Evolutionary conservation across 2,329 filamentous ascomycete species (phyloP).

Genomic region (Thelonectria rubi): DNA sequence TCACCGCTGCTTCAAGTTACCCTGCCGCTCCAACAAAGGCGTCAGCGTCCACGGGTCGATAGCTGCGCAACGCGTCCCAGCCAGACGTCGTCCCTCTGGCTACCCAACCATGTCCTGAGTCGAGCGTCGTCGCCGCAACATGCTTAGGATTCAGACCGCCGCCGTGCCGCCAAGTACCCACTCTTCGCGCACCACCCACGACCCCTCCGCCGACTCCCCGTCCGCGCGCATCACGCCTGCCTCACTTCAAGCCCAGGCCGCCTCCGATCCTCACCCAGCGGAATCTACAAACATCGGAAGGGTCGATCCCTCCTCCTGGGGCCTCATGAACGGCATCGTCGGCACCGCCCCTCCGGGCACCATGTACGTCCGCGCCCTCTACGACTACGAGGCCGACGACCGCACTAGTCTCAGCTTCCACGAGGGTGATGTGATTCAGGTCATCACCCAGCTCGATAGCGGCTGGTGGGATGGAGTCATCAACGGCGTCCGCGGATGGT

Average conservation of each 20-base stretch:
- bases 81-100: no score
- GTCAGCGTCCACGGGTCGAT: no score
- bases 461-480: conserved; percentile 99
- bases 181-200: conserved; percentile 44
- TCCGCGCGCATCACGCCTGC: conserved; percentile 42
- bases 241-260: conserved; percentile 30
- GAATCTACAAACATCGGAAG: conserved; percentile 28
- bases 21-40: conserved; percentile 3
- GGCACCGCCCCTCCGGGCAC: conserved; percentile 69
- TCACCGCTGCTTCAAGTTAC: conserved; percentile 28
- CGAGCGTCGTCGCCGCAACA: conserved; percentile 45
- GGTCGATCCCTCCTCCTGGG: conserved; percentile 41
- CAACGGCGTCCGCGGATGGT: conserved; percentile 96
- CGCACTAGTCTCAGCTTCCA: conserved; percentile 96
- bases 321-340: conserved; percentile 68
- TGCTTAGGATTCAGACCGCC: conserved; percentile 45
- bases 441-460: conserved; percentile 96
- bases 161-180: conserved; percentile 46
- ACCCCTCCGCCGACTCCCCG: conserved; percentile 43
- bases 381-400: conserved; percentile 98
- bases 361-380: conserved; percentile 94
- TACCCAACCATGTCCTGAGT: conserved; percentile 49
- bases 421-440: conserved; percentile 96
- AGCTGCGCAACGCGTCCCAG: conserved; percentile 5
- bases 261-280: conserved; percentile 37